These are phyloP conservation scores for Picochlorum sp. DNA, from an alignment of 139 green algal genomes.

Conservation along the genomic window DNA sequence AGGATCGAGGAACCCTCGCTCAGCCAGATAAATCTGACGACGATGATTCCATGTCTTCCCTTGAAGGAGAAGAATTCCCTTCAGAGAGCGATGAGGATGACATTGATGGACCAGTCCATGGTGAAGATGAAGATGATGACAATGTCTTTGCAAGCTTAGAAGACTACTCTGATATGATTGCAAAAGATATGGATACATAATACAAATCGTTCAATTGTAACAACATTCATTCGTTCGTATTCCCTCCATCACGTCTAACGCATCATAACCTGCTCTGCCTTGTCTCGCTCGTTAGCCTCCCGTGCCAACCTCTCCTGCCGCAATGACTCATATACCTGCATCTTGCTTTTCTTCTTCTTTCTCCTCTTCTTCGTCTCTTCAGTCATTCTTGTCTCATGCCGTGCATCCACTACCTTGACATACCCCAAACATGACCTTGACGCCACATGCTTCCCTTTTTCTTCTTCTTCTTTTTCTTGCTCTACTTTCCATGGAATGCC, in stretches of 20 bases:
- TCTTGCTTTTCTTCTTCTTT: constrained; percentile 29
- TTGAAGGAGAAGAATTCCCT: neutral
- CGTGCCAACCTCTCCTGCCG: neutral
- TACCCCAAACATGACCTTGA: neutral
- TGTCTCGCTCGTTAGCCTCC: neutral
- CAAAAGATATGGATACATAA: neutral
- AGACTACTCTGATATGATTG: constrained; percentile 39
- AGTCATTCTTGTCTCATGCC: constrained; percentile 1
- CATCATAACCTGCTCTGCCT: neutral
- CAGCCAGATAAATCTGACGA: constrained; percentile 8
- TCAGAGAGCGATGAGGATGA: constrained; percentile 5
- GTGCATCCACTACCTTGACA: neutral
- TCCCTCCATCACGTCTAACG: neutral
- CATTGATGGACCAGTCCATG: constrained; percentile 5
- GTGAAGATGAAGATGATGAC: constrained; percentile 2
- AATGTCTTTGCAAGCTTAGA: constrained; percentile 53
- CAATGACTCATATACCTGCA: constrained; percentile 8
- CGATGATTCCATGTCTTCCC: neutral
- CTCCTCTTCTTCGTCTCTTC: neutral
- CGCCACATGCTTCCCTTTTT: neutral
- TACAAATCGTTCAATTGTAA: neutral
- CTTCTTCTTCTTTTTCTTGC: neutral
- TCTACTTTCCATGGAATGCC: neutral
- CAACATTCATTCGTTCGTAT: neutral
- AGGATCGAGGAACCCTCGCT: neutral